A percentile compares a stretch with the other conserved stretches of the same genome.
phyloP scores from a whole-genome alignment of 1,139 yeast species.

The Hemisphaericaspora subhashii region DNA sequence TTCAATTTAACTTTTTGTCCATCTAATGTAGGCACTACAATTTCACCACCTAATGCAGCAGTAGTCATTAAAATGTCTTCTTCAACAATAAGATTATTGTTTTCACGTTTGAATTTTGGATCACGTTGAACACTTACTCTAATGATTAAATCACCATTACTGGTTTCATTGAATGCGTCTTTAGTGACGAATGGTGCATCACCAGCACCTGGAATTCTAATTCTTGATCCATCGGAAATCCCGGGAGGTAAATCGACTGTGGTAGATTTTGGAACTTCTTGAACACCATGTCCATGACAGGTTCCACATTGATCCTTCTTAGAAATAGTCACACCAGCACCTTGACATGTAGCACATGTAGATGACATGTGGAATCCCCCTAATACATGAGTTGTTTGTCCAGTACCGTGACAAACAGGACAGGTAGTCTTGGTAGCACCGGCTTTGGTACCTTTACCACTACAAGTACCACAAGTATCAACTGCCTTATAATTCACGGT shows the following conservation, averaged over 20 bases:
- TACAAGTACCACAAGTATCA: constrained; percentile 76
- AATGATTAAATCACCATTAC: constrained; percentile 85
- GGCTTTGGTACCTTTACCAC: constrained; percentile 79
- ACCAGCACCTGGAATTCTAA: constrained; percentile 86
- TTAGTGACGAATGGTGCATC: constrained; percentile 78
- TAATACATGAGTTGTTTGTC: constrained; percentile 80
- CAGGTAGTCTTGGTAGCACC: constrained; percentile 82
- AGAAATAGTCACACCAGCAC: constrained; percentile 79
- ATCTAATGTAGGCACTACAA: constrained; percentile 84
- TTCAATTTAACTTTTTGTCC: constrained; percentile 73
- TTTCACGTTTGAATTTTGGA: constrained; percentile 63
- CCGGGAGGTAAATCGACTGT: constrained; percentile 88
- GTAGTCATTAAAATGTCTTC: constrained; percentile 88
- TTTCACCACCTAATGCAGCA: constrained; percentile 92
- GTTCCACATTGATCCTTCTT: constrained; percentile 68
- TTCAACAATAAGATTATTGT: constrained; percentile 60
- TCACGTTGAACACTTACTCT: constrained; percentile 79
- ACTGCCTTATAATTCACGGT: constrained; percentile 71
- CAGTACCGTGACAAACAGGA: constrained; percentile 89
- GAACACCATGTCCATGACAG: constrained; percentile 91
- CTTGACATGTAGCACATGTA: constrained; percentile 85
- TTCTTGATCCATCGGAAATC: constrained; percentile 78
- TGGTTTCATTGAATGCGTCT: constrained; percentile 61
- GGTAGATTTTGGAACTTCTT: constrained; percentile 63
- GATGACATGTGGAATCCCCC: constrained; percentile 98